Evolutionary conservation across 768 basidiomycete species (phyloP).

Genomic region (Russula lepida): DNA sequence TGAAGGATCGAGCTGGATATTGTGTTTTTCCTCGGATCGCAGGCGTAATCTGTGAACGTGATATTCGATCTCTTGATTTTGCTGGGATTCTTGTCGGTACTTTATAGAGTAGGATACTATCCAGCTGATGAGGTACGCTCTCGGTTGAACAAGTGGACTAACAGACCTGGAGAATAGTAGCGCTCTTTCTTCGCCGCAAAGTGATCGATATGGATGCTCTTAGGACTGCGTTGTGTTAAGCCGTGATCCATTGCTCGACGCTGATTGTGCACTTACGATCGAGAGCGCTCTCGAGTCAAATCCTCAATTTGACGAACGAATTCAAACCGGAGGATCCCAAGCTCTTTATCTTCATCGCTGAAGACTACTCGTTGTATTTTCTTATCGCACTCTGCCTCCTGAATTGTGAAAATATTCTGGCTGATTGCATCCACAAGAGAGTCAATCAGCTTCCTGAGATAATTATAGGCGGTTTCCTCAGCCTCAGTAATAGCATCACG

Average conservation of each 20-base stretch:
- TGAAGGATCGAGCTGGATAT: conserved; percentile 14
- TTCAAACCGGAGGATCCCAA: not conserved
- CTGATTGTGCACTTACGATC: not conserved
- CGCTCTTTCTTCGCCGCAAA: conserved; percentile 5
- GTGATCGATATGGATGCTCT: not conserved
- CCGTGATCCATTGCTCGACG: not conserved
- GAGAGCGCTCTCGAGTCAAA: not conserved
- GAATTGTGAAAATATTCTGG: not conserved
- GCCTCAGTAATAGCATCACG: not conserved
- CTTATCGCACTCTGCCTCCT: conserved; percentile 6
- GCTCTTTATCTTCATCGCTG: not conserved
- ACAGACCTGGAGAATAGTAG: conserved; percentile 4
- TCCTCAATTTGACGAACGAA: conserved; percentile 8
- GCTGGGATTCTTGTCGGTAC: conserved; percentile 3
- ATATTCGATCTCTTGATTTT: conserved; percentile 14
- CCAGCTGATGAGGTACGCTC: not conserved
- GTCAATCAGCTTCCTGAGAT: conserved; percentile 3
- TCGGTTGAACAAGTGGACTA: not conserved
- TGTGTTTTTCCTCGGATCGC: conserved; percentile 9
- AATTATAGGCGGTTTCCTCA: not conserved
- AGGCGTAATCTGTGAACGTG: conserved; percentile 3
- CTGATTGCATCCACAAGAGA: not conserved
- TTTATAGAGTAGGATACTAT: conserved; percentile 7
- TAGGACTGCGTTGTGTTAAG: not conserved
- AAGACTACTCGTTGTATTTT: conserved; percentile 3